Percentiles rank a stretch among this genome's conserved stretches.
Evolutionary conservation across 768 basidiomycete genomes (phyloP).

Genomic region (Dioszegia crocea): DNA sequence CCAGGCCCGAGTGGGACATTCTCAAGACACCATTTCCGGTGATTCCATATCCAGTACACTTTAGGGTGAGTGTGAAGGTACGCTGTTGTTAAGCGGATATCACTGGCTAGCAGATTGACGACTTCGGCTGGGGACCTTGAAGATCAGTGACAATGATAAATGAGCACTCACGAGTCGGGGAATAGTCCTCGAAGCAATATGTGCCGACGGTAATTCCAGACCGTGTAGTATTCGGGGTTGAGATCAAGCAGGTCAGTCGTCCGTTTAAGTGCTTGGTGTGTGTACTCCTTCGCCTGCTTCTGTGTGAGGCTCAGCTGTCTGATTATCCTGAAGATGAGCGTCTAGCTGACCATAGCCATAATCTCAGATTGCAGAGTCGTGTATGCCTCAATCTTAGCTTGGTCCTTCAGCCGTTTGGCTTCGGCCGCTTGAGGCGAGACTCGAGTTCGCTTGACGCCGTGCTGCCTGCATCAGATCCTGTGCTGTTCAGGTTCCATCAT

Average conservation of each 20-base stretch:
- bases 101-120: slow-evolving; percentile 64
- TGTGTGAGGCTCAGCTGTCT: slow-evolving; percentile 45
- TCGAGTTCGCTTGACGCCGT: slow-evolving; percentile 50
- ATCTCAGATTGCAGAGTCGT: slow-evolving; percentile 63
- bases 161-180: slow-evolving; percentile 57
- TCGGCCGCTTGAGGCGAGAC: slow-evolving; percentile 52
- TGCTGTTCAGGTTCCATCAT: not conserved
- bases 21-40: slow-evolving; percentile 90
- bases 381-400: slow-evolving; percentile 71
- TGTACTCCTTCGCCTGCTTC: slow-evolving; percentile 69
- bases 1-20: slow-evolving; percentile 70
- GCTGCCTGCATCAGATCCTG: slow-evolving; percentile 26
- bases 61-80: slow-evolving; percentile 84
- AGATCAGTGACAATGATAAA: not conserved
- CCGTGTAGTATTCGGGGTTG: slow-evolving; percentile 93
- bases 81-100: slow-evolving; percentile 73
- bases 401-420: slow-evolving; percentile 66
- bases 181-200: slow-evolving; percentile 73
- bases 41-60: slow-evolving; percentile 98
- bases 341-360: slow-evolving; percentile 59
- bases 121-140: slow-evolving; percentile 57
- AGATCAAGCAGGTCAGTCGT: slow-evolving; percentile 71
- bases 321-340: too few relatives aligned
- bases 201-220: slow-evolving; percentile 88
- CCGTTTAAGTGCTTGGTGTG: slow-evolving; percentile 67